These are phyloP conservation scores for Talaromyces funiculosus DNA, from an alignment of 2,329 filamentous ascomycete species.

Conservation along the genomic window DNA sequence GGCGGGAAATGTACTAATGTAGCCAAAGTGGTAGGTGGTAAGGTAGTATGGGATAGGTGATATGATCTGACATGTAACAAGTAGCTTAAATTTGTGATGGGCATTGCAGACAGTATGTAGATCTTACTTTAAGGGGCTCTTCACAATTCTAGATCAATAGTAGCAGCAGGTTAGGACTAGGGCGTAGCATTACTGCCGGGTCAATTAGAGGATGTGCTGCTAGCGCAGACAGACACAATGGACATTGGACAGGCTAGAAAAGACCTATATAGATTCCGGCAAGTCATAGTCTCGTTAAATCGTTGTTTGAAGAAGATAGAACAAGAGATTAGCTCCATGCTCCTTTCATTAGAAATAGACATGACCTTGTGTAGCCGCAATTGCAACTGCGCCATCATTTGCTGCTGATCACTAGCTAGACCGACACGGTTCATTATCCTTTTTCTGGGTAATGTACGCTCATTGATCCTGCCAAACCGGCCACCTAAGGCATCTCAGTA, in stretches of 20 bases:
- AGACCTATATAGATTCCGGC: neutral
- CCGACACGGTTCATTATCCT: no score
- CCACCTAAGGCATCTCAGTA: neutral
- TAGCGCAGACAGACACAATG: no score
- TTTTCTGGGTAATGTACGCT: no score
- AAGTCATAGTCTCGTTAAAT: neutral
- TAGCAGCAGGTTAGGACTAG: no score
- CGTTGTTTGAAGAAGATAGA: neutral
- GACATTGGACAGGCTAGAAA: neutral
- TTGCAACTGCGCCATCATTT: neutral
- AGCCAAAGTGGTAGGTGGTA: neutral
- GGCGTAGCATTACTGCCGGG: no score
- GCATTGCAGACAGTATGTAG: neutral
- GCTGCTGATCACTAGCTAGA: no score
- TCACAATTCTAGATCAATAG: neutral
- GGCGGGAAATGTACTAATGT: neutral
- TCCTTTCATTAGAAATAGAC: neutral
- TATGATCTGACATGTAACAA: neutral
- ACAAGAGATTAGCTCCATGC: neutral
- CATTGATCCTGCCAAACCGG: neutral
- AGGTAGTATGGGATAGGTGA: neutral
- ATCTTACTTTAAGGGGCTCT: neutral
- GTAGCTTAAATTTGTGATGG: neutral
- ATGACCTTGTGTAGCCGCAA: neutral
- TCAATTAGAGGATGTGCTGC: no score